These are phyloP conservation scores for Fusarium floridanum DNA, from an alignment of 2,329 filamentous ascomycete species.

Conservation along the genomic window DNA sequence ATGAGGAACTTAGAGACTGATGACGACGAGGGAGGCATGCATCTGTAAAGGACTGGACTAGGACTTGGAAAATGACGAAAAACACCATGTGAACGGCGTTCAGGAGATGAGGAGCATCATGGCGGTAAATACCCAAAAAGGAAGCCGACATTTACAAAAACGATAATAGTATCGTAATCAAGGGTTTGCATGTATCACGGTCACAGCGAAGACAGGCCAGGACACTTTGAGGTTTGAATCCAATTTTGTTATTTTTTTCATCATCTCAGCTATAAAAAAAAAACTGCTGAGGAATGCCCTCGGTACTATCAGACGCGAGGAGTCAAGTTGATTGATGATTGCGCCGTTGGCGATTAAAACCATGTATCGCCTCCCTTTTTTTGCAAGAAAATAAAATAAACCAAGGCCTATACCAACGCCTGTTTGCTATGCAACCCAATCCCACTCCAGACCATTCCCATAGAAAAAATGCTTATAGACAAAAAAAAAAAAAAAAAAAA, in stretches of 20 bases:
- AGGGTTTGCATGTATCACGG: not conserved
- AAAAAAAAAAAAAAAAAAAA: constrained; percentile 16
- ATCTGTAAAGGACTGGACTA: constrained; percentile 60
- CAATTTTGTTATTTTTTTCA: constrained; percentile 44
- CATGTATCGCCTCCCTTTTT: constrained; percentile 36
- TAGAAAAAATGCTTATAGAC: constrained; percentile 43
- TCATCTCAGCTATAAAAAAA: constrained; percentile 30
- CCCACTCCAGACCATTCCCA: constrained; percentile 38
- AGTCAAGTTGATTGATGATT: constrained; percentile 24
- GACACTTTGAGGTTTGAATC: constrained; percentile 14
- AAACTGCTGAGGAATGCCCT: constrained; percentile 29
- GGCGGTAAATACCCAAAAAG: constrained; percentile 40
- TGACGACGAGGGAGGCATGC: constrained; percentile 69
- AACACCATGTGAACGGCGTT: constrained; percentile 44
- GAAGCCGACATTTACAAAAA: constrained; percentile 4
- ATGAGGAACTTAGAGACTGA: constrained; percentile 61
- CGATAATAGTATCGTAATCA: not conserved
- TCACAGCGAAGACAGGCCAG: constrained; percentile 1
- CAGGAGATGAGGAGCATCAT: constrained; percentile 29
- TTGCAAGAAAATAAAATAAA: constrained; percentile 21
- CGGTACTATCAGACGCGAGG: constrained; percentile 16
- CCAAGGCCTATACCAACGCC: constrained; percentile 38
- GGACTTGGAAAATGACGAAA: not conserved
- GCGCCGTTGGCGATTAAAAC: constrained; percentile 25
- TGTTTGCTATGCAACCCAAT: constrained; percentile 46